Conservation (phyloP, 2,329 filamentous ascomycete species). For the Penicillium janthinellum region DNA sequence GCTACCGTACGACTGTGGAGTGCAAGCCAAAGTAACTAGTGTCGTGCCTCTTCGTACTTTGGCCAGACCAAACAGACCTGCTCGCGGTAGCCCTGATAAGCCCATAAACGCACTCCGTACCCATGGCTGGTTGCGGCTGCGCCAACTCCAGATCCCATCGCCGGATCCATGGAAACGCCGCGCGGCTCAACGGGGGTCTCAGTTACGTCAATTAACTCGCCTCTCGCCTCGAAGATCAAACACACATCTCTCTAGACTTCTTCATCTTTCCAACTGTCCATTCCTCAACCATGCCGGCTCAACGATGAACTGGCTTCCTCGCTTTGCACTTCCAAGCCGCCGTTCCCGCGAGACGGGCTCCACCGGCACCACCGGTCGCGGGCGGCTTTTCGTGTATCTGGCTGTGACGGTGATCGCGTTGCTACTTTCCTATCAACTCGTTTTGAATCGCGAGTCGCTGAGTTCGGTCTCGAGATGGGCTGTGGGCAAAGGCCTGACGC, state of each 20-base stretch:
- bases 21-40: too few species aligned
- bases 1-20: too few species aligned
- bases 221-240: not conserved
- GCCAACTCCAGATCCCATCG: not conserved
- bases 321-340: slow-evolving; percentile 3
- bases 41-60: not conserved
- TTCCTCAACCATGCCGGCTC: not conserved
- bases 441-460: slow-evolving; percentile 17
- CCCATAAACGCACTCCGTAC: too few species aligned
- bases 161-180: not conserved
- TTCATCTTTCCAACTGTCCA: not conserved
- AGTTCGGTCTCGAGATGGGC: slow-evolving; percentile 8
- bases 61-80: not conserved
- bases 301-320: slow-evolving; percentile 8
- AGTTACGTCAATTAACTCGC: not conserved
- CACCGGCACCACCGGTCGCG: not conserved
- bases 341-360: slow-evolving; percentile 1
- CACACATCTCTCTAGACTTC: not conserved
- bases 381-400: slow-evolving; percentile 20
- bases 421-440: slow-evolving; percentile 23
- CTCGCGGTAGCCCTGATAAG: too few species aligned
- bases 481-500: not conserved
- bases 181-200: not conserved
- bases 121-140: not conserved
- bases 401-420: slow-evolving; percentile 17